Evolutionary conservation across 345 rosid genomes (phyloP).

Genomic region (Acer yangbiense): DNA sequence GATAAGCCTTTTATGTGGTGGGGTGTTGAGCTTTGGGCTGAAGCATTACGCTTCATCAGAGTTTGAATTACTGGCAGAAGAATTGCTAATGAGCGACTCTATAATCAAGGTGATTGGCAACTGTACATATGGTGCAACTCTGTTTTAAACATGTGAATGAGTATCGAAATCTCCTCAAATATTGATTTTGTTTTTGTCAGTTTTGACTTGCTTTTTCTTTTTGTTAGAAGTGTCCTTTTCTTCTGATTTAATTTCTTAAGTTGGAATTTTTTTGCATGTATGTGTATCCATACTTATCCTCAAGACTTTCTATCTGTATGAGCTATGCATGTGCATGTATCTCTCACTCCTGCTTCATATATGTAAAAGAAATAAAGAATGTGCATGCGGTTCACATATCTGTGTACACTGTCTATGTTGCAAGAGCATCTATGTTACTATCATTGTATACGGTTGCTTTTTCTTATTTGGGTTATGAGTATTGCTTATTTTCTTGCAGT

Average conservation of each 20-base stretch:
- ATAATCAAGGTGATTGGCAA: conserved; percentile 61
- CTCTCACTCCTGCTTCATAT: neutral
- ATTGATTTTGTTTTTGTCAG: neutral
- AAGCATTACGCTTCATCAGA: conserved; percentile 90
- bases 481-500: neutral
- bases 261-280: neutral
- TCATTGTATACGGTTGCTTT: neutral
- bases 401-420: neutral
- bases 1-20: conserved; percentile 71
- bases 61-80: conserved; percentile 96
- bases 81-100: conserved; percentile 96
- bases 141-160: conserved; percentile 11
- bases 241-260: neutral
- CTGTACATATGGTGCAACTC: neutral
- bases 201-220: neutral
- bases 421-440: neutral
- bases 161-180: neutral
- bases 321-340: neutral
- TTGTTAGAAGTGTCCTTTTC: neutral
- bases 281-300: neutral
- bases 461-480: neutral
- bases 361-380: neutral
- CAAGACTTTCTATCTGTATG: neutral
- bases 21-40: conserved; percentile 90
- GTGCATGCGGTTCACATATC: neutral